A percentile compares a stretch with the other conserved stretches of the same genome.
These are phyloP conservation scores for Chrysoporthe deuterocubensis DNA, from an alignment of 2,329 filamentous ascomycete genomes.

Conservation along the genomic window DNA sequence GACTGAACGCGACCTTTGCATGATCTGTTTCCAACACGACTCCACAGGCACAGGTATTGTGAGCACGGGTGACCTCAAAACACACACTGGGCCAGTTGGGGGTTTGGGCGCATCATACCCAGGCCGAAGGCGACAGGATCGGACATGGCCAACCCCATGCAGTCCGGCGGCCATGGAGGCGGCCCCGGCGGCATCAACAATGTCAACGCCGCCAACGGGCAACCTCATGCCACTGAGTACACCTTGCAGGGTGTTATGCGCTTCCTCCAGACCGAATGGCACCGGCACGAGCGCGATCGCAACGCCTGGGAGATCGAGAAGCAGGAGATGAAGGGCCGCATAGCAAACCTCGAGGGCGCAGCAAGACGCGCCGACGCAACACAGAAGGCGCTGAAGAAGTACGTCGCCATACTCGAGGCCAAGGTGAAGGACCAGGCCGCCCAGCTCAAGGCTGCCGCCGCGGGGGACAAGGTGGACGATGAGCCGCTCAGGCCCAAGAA, in stretches of 20 bases:
- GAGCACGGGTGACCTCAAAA: slow-evolving; percentile 10
- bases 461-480: slow-evolving; percentile 36
- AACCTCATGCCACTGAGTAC: slow-evolving; percentile 65
- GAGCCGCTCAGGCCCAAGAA: slow-evolving; percentile 51
- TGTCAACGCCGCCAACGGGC: slow-evolving; percentile 40
- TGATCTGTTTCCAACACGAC: slow-evolving; percentile 15
- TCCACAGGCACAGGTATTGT: neutral
- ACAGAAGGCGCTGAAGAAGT: slow-evolving; percentile 87
- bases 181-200: slow-evolving; percentile 26
- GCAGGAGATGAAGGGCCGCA: slow-evolving; percentile 98
- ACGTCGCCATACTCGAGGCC: slow-evolving; percentile 85
- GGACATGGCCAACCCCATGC: slow-evolving; percentile 28
- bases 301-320: slow-evolving; percentile 99
- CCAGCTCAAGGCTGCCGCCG: slow-evolving; percentile 63
- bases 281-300: slow-evolving; percentile 94
- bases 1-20: slow-evolving; percentile 20
- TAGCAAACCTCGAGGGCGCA: slow-evolving; percentile 91
- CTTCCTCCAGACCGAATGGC: slow-evolving; percentile 99
- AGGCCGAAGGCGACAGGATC: slow-evolving; percentile 12
- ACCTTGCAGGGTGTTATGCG: slow-evolving; percentile 87
- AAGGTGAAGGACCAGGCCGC: slow-evolving; percentile 83
- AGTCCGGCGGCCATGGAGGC: slow-evolving; percentile 26
- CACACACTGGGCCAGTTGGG: slow-evolving; percentile 9
- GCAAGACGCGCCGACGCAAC: slow-evolving; percentile 83
- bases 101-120: slow-evolving; percentile 21